A percentile compares a stretch with the other conserved stretches of the same genome.
These are phyloP conservation scores for Calocybe gangraenosa DNA, from an alignment of 768 basidiomycete genomes.

Conservation along the genomic window DNA sequence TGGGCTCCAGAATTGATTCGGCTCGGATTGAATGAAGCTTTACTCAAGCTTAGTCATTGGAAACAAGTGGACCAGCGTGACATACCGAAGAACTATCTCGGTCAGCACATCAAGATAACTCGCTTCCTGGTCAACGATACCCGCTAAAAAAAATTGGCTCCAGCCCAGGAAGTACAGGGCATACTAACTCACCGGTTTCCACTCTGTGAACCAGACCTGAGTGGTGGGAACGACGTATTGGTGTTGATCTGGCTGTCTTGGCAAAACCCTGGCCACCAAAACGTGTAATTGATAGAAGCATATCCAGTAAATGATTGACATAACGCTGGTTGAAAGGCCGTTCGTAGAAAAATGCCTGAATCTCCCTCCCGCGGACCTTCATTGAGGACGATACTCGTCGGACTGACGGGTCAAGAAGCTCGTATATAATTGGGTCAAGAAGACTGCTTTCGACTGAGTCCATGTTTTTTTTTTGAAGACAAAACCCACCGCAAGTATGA, in stretches of 20 bases:
- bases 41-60: constrained; percentile 5
- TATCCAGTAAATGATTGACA: constrained; percentile 70
- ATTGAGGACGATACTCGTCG: constrained; percentile 42
- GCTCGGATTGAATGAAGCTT: constrained; percentile 80
- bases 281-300: constrained; percentile 68
- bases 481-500: constrained; percentile 76
- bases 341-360: constrained; percentile 67
- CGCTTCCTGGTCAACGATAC: constrained; percentile 45
- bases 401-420: constrained; percentile 69
- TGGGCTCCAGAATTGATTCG: constrained; percentile 39
- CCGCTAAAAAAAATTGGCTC: constrained; percentile 21
- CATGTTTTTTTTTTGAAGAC: neutral
- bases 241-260: constrained; percentile 63
- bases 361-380: constrained; percentile 60
- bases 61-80: neutral
- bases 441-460: constrained; percentile 36
- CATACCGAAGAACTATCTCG: constrained; percentile 69
- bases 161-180: constrained; percentile 2
- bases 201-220: constrained; percentile 57
- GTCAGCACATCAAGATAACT: constrained; percentile 78
- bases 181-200: constrained; percentile 43
- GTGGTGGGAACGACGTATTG: constrained; percentile 63
- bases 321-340: constrained; percentile 75
- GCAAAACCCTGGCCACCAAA: constrained; percentile 90
- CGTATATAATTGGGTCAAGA: constrained; percentile 81